phyloP scores from a whole-genome alignment of 306 rosid genomes.

The Begonia loranthoides region DNA sequence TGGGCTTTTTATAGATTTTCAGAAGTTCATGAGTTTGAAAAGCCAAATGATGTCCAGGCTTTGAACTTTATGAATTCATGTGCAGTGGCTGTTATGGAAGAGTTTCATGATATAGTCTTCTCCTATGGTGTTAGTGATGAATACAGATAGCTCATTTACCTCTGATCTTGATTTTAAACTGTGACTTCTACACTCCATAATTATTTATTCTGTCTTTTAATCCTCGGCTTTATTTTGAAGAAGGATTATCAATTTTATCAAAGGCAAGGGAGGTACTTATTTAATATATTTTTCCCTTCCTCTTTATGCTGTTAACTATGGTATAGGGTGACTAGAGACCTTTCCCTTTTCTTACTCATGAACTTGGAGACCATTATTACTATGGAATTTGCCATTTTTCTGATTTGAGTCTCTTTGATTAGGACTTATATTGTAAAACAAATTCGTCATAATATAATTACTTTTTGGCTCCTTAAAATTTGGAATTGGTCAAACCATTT shows the following conservation, averaged over 20 bases:
- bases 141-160: slow-evolving; percentile 22
- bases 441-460: too few relatives aligned
- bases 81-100: slow-evolving; percentile 51
- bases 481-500: neutral
- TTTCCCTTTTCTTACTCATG: too few relatives aligned
- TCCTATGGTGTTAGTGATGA: slow-evolving; percentile 79
- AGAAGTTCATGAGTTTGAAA: slow-evolving; percentile 58
- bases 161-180: neutral
- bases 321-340: neutral
- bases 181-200: neutral
- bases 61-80: slow-evolving; percentile 72
- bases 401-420: too few relatives aligned
- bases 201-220: neutral
- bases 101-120: slow-evolving; percentile 55
- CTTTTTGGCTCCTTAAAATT: neutral
- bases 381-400: too few relatives aligned
- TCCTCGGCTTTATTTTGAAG: slow-evolving; percentile 49
- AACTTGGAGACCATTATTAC: too few relatives aligned
- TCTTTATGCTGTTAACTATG: neutral
- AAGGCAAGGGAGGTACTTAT: slow-evolving; percentile 30
- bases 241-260: slow-evolving; percentile 42
- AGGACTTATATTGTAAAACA: too few relatives aligned
- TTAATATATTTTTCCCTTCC: neutral
- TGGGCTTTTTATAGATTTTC: slow-evolving; percentile 32
- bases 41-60: slow-evolving; percentile 78